Conservation (phyloP, 1,139 yeast species). For the Zygosaccharomyces sapae region DNA sequence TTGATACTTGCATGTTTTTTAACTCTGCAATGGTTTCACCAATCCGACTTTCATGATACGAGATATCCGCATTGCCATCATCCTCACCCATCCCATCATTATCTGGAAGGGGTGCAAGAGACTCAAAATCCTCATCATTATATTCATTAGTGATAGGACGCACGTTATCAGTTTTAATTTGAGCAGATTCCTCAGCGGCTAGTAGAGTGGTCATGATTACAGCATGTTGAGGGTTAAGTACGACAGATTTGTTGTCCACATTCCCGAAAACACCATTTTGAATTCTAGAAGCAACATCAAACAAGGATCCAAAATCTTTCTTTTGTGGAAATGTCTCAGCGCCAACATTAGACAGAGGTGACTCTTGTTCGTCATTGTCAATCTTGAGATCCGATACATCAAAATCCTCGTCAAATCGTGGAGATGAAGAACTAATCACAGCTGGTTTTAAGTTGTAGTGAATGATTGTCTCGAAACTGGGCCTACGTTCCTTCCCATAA, state of each 20-base stretch:
- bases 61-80: background rate
- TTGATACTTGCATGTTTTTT: background rate
- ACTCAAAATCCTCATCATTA: background rate
- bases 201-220: background rate
- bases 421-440: background rate
- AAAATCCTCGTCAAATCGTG: background rate
- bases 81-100: background rate
- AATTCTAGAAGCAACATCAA: background rate
- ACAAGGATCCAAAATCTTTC: slow-evolving; percentile 1
- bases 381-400: background rate
- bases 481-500: background rate
- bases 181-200: background rate
- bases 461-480: slow-evolving; percentile 1
- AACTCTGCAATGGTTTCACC: background rate
- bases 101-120: background rate
- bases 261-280: too few relatives aligned
- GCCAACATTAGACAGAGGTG: background rate
- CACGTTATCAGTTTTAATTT: background rate
- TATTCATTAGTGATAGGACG: too few relatives aligned
- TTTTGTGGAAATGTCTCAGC: background rate
- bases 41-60: background rate
- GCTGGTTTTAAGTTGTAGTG: background rate
- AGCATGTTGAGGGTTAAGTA: too few relatives aligned
- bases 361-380: background rate
- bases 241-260: too few relatives aligned